phyloP scores from a whole-genome alignment of 2,329 filamentous ascomycete genomes.

The Macroventuria anomochaeta region DNA sequence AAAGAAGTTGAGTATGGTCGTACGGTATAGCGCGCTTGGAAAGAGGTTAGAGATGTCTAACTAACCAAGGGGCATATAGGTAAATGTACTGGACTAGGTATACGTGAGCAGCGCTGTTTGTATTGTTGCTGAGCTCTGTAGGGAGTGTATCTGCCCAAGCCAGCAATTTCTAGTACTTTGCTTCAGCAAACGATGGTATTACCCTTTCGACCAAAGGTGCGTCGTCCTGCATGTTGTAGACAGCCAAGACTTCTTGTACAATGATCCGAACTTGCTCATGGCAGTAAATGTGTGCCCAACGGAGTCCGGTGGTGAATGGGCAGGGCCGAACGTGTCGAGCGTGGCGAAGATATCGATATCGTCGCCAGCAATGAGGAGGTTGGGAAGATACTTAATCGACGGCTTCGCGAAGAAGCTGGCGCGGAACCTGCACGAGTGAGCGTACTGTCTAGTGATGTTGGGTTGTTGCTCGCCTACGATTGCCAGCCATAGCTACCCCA shows the following conservation, averaged over 20 bases:
- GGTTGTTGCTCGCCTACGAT: conserved; percentile 2
- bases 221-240: conserved; percentile 1
- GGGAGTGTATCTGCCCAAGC: conserved; percentile 7
- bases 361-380: conserved; percentile 2
- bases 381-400: conserved; percentile 2
- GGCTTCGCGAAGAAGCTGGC: conserved; percentile 9
- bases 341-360: background rate
- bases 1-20: conserved; percentile 4
- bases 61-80: background rate
- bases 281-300: conserved; percentile 1
- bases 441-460: background rate
- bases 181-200: conserved; percentile 5
- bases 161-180: conserved; percentile 12
- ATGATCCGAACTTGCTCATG: conserved; percentile 3
- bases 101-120: background rate
- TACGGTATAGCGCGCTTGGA: conserved; percentile 7
- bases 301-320: background rate
- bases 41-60: background rate
- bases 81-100: conserved; percentile 6
- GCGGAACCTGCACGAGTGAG: conserved; percentile 1
- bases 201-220: conserved; percentile 4
- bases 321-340: background rate
- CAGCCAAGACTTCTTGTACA: conserved; percentile 6
- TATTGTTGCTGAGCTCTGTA: background rate
- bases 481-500: conserved; percentile 12